phyloP scores from a whole-genome alignment of 2,329 filamentous ascomycete species.

The Aspergillus quadrilineatus region DNA sequence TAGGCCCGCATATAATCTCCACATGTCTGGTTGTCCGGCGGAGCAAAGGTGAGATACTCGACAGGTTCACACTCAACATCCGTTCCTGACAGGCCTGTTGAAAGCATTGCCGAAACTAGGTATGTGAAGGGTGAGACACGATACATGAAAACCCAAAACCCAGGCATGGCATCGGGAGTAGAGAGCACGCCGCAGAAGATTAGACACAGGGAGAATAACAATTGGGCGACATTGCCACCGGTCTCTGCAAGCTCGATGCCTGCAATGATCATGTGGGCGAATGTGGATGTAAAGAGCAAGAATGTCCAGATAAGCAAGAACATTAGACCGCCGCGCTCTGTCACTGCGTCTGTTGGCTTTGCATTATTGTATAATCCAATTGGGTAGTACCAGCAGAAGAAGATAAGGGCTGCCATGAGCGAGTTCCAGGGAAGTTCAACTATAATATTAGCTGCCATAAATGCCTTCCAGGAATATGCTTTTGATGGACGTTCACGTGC shows the following conservation, averaged over 20 bases:
- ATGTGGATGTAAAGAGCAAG: conserved; percentile 69
- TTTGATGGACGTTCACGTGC: conserved; percentile 64
- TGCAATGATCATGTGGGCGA: conserved; percentile 71
- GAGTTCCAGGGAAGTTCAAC: conserved; percentile 70
- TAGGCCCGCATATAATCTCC: conserved; percentile 56
- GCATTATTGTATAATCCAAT: conserved; percentile 50
- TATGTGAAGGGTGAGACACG: conserved; percentile 67
- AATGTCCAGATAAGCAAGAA: conserved; percentile 65
- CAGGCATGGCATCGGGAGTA: conserved; percentile 57
- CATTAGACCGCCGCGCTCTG: conserved; percentile 62
- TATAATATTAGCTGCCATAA: conserved; percentile 68
- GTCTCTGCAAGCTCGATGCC: conserved; percentile 68
- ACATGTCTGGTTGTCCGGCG: conserved; percentile 64
- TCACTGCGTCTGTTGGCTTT: conserved; percentile 38
- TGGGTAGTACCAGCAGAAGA: conserved; percentile 67
- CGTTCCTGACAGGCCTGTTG: conserved; percentile 37
- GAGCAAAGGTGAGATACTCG: conserved; percentile 36
- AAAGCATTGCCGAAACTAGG: conserved; percentile 47
- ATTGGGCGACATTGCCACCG: conserved; percentile 62
- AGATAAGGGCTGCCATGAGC: conserved; percentile 63
- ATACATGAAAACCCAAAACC: conserved; percentile 81
- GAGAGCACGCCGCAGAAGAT: conserved; percentile 59
- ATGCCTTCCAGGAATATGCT: conserved; percentile 71
- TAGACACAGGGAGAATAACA: conserved; percentile 59
- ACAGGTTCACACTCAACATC: conserved; percentile 30